A percentile compares a stretch with the other conserved stretches of the same genome.
Conservation (phyloP, 345 rosid genomes). For the Moricandia moricandioides region DNA sequence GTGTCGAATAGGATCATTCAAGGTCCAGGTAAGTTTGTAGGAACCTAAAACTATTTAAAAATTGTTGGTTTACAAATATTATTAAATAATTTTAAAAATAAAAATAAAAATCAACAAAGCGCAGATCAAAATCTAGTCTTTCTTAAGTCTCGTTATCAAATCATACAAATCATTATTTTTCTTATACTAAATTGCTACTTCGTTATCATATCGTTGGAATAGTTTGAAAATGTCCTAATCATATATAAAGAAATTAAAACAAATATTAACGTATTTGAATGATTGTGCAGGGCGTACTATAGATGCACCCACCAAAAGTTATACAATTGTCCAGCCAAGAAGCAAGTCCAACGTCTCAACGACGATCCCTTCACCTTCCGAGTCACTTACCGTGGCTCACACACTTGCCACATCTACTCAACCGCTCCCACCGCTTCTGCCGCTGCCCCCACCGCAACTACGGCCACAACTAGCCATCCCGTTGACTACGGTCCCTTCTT, state of each 20-base stretch:
- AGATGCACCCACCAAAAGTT: constrained; percentile 86
- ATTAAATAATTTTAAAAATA: too few relatives aligned
- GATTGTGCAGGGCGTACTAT: constrained; percentile 60
- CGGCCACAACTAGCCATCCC: background rate
- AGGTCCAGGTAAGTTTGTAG: too few relatives aligned
- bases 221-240: background rate
- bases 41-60: too few relatives aligned
- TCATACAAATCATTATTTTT: background rate
- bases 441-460: background rate
- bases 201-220: background rate
- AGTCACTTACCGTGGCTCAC: constrained; percentile 61
- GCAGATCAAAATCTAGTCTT: too few relatives aligned
- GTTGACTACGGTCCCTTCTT: constrained; percentile 14
- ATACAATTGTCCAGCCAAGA: constrained; percentile 83
- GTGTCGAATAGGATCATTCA: too few relatives aligned
- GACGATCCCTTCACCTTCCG: constrained; percentile 58
- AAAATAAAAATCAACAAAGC: too few relatives aligned
- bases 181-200: background rate
- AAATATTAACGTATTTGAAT: background rate
- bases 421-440: constrained; percentile 26
- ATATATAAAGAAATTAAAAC: background rate
- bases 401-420: constrained; percentile 70
- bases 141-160: constrained; percentile 15
- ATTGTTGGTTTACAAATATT: too few relatives aligned
- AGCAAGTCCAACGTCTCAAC: constrained; percentile 79